Evolutionary conservation across 2,329 filamentous ascomycete species (phyloP), one percentile per base, ranked within the genome.

Genomic region (Aspergillus tamarii): DNA sequence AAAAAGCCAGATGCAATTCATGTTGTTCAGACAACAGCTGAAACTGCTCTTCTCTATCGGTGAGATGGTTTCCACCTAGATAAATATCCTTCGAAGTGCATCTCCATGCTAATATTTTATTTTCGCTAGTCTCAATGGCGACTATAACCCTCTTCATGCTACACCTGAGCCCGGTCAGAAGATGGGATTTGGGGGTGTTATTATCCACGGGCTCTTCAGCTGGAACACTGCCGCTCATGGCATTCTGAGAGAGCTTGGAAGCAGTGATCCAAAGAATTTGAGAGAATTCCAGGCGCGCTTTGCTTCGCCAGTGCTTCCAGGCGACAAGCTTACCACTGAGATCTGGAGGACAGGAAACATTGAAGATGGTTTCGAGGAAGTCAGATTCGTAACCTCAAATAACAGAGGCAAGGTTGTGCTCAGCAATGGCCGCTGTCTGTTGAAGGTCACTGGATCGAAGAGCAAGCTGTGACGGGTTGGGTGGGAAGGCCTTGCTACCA

Each of bases 131-230:
- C 85, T 97, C 57, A 97, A 96, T 72, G 93, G 93, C 69, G 94
- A 97, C 82, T 97, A 97, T 81, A 97, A 97, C 82, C 94, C 93
- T 32, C 88, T 97, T 41, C 93, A 97, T 76, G 93, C 92, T 8
- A 91, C 91, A 21, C 93, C 93, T 14, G 91, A 93, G 80, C 92
- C 93, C 0, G 93, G 93, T 65, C 81, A 87, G 79, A 90, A 93
- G 81, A 96, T 97, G 92, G 93, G 94, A 64, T 97, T 96, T 70
- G 92, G 92, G 32, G 93, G 93, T 39, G 84, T 88, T 70, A 97
- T 97, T 78, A 91, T 96, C 77, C 93, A 97, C 80, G 94, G 94
- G 23, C 84, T 97, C 53, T 96, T 89, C 82, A 92, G 88, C 70
- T 97, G 91, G 89, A 97, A 97, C 81, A 87, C 87, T 62, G 87